Evolutionary conservation across 495 filamentous ascomycete genomes (phyloP).

Genomic region (Aspergillus ostianus): DNA sequence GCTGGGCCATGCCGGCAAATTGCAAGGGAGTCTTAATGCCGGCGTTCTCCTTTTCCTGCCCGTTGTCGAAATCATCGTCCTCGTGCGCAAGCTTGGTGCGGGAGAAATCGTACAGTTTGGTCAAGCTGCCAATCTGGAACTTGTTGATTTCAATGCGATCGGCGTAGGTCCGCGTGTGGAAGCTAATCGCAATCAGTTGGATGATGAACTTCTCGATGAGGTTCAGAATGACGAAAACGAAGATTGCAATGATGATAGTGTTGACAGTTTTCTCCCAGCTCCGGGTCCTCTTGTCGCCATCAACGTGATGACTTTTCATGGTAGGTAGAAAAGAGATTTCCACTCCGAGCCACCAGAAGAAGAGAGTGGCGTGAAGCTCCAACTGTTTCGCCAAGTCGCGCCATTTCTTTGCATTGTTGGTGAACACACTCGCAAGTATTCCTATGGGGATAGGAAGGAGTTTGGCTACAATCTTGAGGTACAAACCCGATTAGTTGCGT

Average conservation of each 20-base stretch:
- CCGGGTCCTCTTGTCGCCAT: slow-evolving; percentile 50
- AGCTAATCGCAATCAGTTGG: slow-evolving; percentile 90
- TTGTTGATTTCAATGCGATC: slow-evolving; percentile 93
- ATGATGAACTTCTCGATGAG: slow-evolving; percentile 91
- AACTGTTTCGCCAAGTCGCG: slow-evolving; percentile 82
- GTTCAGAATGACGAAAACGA: slow-evolving; percentile 78
- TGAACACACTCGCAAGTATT: slow-evolving; percentile 70
- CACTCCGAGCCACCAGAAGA: slow-evolving; percentile 89
- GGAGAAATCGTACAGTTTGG: slow-evolving; percentile 80
- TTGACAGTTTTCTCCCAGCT: slow-evolving; percentile 77
- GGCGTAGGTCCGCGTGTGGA: slow-evolving; percentile 87
- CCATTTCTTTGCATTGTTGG: slow-evolving; percentile 92
- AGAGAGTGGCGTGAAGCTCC: slow-evolving; percentile 81
- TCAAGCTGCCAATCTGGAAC: slow-evolving; percentile 76
- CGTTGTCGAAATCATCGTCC: slow-evolving; percentile 69
- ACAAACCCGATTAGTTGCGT: neutral
- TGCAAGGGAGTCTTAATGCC: slow-evolving; percentile 73
- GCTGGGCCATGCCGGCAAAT: slow-evolving; percentile 61
- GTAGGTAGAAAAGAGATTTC: slow-evolving; percentile 60
- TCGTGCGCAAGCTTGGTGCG: slow-evolving; percentile 68
- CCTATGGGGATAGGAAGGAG: slow-evolving; percentile 67
- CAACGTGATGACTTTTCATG: slow-evolving; percentile 71
- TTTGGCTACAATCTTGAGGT: slow-evolving; percentile 64
- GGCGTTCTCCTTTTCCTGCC: slow-evolving; percentile 36
- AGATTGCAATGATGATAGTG: slow-evolving; percentile 81